Conservation (phyloP, 2,329 filamentous ascomycete genomes). For the Sordariomycetes sp. region DNA sequence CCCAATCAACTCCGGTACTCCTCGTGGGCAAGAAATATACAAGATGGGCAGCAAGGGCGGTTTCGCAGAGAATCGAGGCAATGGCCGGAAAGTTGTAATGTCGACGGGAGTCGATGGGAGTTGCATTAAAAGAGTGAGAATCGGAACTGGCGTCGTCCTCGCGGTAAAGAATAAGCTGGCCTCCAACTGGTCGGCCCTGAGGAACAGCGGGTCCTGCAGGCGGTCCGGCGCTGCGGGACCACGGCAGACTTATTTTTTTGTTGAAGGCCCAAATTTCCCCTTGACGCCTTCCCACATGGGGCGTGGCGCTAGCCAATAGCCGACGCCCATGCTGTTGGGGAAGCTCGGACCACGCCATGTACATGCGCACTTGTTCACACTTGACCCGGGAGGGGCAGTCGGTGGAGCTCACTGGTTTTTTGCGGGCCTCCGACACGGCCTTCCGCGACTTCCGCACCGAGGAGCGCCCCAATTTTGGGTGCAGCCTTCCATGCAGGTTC, state of each 20-base stretch:
- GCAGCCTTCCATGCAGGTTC: too few species aligned
- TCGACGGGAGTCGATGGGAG: too few species aligned
- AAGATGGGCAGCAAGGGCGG: background rate
- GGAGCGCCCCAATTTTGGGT: background rate
- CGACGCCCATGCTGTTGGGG: conserved; percentile 14
- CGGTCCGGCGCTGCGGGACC: background rate
- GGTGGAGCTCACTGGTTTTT: background rate
- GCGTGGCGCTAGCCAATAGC: conserved; percentile 4
- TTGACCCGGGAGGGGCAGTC: background rate
- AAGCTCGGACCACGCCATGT: conserved; percentile 8
- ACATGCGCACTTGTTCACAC: too few species aligned
- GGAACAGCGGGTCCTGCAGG: background rate
- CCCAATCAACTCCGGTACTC: background rate
- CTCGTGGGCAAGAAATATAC: background rate
- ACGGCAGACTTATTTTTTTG: conserved; percentile 4
- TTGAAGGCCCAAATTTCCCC: conserved; percentile 5
- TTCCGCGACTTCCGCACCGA: background rate
- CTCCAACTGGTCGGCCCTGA: background rate
- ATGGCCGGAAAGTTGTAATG: background rate
- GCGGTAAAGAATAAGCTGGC: background rate
- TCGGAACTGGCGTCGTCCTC: background rate
- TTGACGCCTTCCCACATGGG: background rate
- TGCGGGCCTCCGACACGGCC: background rate
- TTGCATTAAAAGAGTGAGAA: background rate
- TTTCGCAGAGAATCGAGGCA: background rate